Conservation (phyloP, 139 green algal genomes). For the Picochlorum sp. region DNA sequence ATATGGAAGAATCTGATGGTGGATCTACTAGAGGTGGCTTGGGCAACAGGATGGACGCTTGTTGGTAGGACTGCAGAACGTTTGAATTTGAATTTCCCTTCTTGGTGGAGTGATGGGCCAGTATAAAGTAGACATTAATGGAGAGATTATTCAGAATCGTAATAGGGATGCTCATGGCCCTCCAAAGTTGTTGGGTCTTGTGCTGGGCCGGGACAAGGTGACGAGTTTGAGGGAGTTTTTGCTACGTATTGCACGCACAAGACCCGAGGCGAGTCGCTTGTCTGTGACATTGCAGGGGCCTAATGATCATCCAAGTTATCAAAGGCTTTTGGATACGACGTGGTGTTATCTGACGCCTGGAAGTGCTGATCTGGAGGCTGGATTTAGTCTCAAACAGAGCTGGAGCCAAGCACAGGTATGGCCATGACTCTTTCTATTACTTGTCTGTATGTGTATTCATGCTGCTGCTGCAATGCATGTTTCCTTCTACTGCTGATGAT, state of each 20-base stretch:
- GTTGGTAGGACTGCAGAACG: too few species aligned
- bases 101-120: too few species aligned
- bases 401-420: constrained; percentile 29
- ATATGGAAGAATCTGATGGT: too few species aligned
- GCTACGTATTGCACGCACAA: constrained; percentile 11
- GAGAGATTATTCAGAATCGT: neutral
- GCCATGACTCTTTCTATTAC: too few species aligned
- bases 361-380: constrained; percentile 3
- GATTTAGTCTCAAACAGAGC: constrained; percentile 27
- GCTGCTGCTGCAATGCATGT: too few species aligned
- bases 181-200: neutral
- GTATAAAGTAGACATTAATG: neutral
- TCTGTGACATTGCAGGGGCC: too few species aligned
- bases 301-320: constrained; percentile 16
- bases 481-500: neutral
- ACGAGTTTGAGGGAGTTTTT: constrained; percentile 15
- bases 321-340: constrained; percentile 15
- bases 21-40: too few species aligned
- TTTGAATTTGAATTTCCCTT: too few species aligned
- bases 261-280: constrained; percentile 1
- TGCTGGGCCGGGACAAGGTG: constrained; percentile 10
- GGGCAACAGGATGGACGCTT: too few species aligned
- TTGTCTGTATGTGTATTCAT: too few species aligned
- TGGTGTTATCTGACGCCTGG: constrained; percentile 12
- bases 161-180: too few species aligned